Percentiles rank a stretch among this genome's conserved stretches.
These are phyloP conservation scores for Adansonia madagascariensis DNA, from an alignment of 441 rosid genomes.

Conservation along the genomic window DNA sequence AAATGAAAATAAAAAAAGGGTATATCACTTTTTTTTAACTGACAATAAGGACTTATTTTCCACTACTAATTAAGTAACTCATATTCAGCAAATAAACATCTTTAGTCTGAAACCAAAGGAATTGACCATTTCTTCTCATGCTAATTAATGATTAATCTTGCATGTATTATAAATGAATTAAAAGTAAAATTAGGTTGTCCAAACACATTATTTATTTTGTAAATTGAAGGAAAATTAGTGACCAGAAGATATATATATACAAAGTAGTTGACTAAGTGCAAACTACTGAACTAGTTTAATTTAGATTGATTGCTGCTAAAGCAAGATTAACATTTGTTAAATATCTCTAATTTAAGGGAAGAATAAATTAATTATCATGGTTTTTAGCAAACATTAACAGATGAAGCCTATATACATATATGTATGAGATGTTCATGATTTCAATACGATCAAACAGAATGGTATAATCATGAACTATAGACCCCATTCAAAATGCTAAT, in stretches of 20 bases:
- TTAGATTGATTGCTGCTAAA: background rate
- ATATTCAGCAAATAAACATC: background rate
- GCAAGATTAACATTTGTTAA: constrained; percentile 10
- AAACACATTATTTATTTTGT: background rate
- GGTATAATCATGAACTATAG: constrained; percentile 15
- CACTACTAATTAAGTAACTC: background rate
- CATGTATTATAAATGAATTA: background rate
- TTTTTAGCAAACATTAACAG: constrained; percentile 43
- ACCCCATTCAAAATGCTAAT: background rate
- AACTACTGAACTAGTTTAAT: background rate
- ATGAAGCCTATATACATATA: constrained; percentile 24
- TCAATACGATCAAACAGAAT: constrained; percentile 7
- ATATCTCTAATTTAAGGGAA: background rate
- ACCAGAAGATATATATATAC: background rate
- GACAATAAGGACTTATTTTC: background rate
- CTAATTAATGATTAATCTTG: constrained; percentile 13
- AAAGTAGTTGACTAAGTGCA: background rate
- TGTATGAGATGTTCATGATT: constrained; percentile 37
- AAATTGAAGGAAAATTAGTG: background rate
- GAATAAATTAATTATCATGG: background rate
- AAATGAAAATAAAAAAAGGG: too few relatives aligned
- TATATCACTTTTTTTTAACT: background rate
- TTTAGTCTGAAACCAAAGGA: constrained; percentile 8
- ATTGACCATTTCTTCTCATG: background rate
- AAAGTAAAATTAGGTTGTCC: background rate